These are phyloP conservation scores for Pseudonitzschia pungens DNA, from an alignment of 108 stramenopile species.

Conservation along the genomic window DNA sequence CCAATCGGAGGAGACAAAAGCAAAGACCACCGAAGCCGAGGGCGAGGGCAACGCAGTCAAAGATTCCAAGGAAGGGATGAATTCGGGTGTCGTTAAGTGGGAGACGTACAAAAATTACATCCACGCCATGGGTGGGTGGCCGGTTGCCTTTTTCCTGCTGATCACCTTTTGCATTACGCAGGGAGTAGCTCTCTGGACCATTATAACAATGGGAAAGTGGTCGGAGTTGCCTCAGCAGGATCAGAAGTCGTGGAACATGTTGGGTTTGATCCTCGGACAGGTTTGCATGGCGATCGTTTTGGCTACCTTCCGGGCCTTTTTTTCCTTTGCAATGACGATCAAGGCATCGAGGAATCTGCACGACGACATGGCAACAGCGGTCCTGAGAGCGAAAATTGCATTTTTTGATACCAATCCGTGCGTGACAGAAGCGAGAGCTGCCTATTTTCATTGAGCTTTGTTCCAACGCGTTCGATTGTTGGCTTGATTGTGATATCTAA, in stretches of 20 bases:
- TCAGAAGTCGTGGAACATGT: conserved; percentile 35
- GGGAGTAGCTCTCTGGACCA: conserved; percentile 48
- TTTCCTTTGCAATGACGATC: conserved; percentile 51
- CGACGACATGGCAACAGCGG: conserved; percentile 71
- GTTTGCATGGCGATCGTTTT: conserved; percentile 46
- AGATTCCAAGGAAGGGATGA: conserved; percentile 70
- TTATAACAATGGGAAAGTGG: conserved; percentile 70
- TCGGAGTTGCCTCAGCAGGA: conserved; percentile 46
- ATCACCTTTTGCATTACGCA: conserved; percentile 65
- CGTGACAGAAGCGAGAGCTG: neutral
- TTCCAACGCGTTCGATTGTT: neutral
- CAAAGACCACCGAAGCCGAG: neutral
- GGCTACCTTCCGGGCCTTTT: conserved; percentile 51
- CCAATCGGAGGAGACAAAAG: neutral
- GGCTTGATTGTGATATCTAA: neutral
- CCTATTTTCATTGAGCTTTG: neutral
- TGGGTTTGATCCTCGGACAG: conserved; percentile 56
- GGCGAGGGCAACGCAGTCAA: neutral
- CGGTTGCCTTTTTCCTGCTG: conserved; percentile 46
- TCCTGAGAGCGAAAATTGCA: conserved; percentile 79
- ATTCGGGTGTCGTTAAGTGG: conserved; percentile 64
- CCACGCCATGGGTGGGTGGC: conserved; percentile 63
- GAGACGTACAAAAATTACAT: conserved; percentile 76
- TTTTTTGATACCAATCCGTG: conserved; percentile 93
- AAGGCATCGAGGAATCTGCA: conserved; percentile 76